Conservation (phyloP, 140 eudicot species). For the Ambrosia hybrid region DNA sequence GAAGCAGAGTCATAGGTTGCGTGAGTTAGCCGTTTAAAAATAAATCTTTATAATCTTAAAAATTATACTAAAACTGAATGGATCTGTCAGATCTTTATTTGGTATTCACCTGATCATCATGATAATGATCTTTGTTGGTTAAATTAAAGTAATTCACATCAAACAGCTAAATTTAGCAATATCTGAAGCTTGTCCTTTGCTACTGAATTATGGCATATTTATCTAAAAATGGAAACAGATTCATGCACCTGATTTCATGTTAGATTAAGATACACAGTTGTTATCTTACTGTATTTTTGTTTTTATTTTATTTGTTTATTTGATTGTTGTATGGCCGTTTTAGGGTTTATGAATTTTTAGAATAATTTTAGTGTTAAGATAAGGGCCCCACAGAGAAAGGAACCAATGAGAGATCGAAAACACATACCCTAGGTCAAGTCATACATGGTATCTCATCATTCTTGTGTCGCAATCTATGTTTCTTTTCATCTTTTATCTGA, state of each 20-base stretch:
- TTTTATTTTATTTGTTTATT: neutral
- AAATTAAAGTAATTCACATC: neutral
- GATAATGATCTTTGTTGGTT: neutral
- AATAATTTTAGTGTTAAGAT: neutral
- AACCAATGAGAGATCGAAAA: constrained; percentile 34
- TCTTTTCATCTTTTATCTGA: neutral
- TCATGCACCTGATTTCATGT: constrained; percentile 15
- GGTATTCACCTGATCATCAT: too few species aligned
- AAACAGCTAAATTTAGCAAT: neutral
- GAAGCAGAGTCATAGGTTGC: too few species aligned
- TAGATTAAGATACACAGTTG: neutral
- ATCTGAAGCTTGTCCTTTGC: constrained; percentile 7
- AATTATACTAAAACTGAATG: neutral
- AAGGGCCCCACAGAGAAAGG: neutral
- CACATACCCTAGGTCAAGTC: constrained; percentile 29
- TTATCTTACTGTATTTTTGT: neutral
- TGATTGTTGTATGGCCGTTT: neutral
- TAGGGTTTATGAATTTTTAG: constrained; percentile 18
- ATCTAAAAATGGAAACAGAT: constrained; percentile 21
- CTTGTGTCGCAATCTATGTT: neutral
- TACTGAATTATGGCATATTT: neutral
- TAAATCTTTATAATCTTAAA: neutral
- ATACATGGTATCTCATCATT: constrained; percentile 8
- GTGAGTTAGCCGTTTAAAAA: too few species aligned
- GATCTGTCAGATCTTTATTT: neutral